phyloP scores from a whole-genome alignment of 202 grass and related monocot species.

The Dendrocalamus latiflorus region DNA sequence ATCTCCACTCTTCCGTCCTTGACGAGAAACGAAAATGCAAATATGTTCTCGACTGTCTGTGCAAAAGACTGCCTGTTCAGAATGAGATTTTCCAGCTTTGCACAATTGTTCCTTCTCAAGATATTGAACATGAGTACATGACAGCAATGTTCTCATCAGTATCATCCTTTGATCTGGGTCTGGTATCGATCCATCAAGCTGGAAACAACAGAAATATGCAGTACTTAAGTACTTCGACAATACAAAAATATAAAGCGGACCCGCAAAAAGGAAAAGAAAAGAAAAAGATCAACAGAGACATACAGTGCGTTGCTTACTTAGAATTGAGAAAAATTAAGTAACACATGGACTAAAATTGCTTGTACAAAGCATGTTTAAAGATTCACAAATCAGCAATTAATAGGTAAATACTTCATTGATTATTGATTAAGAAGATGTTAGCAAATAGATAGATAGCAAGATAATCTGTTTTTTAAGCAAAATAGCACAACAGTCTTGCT shows the following conservation, averaged over 20 bases:
- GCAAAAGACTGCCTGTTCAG: constrained; percentile 52
- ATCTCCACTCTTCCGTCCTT: constrained; percentile 57
- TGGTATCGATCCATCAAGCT: constrained; percentile 30
- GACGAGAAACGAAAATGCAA: constrained; percentile 56
- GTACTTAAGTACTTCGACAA: no score
- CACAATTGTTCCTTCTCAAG: constrained; percentile 26
- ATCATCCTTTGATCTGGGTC: constrained; percentile 33
- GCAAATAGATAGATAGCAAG: no score
- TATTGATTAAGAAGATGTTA: no score
- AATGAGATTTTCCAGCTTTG: constrained; percentile 37
- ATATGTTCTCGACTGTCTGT: constrained; percentile 55
- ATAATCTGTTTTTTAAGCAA: no score
- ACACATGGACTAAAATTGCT: not conserved
- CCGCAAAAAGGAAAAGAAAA: not conserved
- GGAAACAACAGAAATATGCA: not conserved
- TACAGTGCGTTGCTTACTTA: not conserved
- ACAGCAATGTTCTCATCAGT: constrained; percentile 34
- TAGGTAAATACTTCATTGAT: not conserved
- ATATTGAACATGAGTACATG: constrained; percentile 43
- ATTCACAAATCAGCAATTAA: not conserved
- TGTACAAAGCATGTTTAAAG: not conserved
- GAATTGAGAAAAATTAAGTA: not conserved
- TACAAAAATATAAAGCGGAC: not conserved
- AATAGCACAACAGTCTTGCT: no score
- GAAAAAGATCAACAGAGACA: not conserved